Conservation (phyloP, 305 asterid genomes). For the Solanum aculeatissimum region DNA sequence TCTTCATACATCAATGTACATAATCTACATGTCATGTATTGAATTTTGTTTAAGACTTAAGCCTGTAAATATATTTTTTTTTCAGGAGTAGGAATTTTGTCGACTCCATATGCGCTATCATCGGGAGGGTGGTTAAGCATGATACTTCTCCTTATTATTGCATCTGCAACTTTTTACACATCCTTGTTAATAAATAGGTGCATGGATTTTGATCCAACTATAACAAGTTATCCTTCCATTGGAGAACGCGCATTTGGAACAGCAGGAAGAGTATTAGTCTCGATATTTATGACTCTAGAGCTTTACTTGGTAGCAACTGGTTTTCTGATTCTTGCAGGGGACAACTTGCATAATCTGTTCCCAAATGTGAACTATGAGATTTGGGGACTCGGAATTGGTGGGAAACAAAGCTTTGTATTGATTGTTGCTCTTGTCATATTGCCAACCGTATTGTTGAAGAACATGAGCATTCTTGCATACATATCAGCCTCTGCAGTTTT, state of each 20-base stretch:
- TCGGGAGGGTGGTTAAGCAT: constrained; percentile 41
- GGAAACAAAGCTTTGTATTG: constrained; percentile 5
- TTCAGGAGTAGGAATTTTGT: constrained; percentile 12
- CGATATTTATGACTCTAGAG: constrained; percentile 20
- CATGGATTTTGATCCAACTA: constrained; percentile 19
- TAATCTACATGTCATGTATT: no score
- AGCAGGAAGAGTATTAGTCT: constrained; percentile 9
- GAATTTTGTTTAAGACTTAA: no score
- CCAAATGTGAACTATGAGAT: constrained; percentile 1
- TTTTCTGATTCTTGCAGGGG: constrained; percentile 27
- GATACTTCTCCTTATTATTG: constrained; percentile 11
- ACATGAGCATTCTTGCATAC: constrained; percentile 19
- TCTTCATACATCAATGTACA: no score
- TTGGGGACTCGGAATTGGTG: constrained; percentile 1
- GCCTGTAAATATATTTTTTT: no score
- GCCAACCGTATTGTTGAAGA: constrained; percentile 23
- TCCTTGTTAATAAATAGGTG: constrained; percentile 26
- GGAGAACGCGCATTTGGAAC: constrained; percentile 24
- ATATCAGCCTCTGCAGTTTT: constrained; percentile 28
- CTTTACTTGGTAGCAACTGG: constrained; percentile 29
- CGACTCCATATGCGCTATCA: constrained; percentile 29
- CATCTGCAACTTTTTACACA: constrained; percentile 23
- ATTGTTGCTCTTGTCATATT: constrained; percentile 7
- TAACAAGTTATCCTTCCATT: constrained; percentile 25
- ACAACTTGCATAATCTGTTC: constrained; percentile 13